Base-by-base conservation (phyloP, 495 filamentous ascomycete genomes). In the Extremus antarcticus region DNA sequence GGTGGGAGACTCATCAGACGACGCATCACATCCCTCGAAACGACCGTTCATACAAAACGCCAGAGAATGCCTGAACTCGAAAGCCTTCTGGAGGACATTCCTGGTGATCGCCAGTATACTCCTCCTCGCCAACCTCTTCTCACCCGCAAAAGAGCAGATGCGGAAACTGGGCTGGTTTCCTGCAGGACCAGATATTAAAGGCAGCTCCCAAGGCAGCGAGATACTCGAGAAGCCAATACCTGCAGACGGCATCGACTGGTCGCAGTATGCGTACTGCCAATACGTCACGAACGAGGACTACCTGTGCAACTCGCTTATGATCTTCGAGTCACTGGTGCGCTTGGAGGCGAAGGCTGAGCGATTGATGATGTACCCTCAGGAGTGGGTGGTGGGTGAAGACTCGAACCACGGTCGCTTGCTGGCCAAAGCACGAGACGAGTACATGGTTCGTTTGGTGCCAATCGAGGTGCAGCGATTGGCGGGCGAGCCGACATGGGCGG, bases 301-400 rank as follows among this genome's bases (percentile, higher is more conserved):
- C 65, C 75, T 90, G 2, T 90, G 86, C 69, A 88, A 88, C 63
- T 79, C 80, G 1, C 65, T 90, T 50, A 85, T 90, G 84, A 71
- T 89, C 4, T 82, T 90, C 57, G 83, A 85, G 60, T 71, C 76
- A 17, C 58, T 89, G 47, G 61, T 80, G 22, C 72, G 76, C 24
- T 67, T 83, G 0, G 81, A 76, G 13, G 83, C 78, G 59, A 76
- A 77, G 55, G 82, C 86, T 1, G 78, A 84, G 29, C 76, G 79
- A 3, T 65, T 88, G 13, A 70, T 90, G 61, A 75, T 88, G 63
- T 88, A 87, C 59, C 84, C 84, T 15, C 66, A 70, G 52, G 61
- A 64, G 57, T 85, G 79, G 77, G 66, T 54, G 8, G 72, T 40
- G 24, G 54, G 48, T 4, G 54, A 20, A 2, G 24, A 51, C 32